Conservation (phyloP, 2,329 filamentous ascomycete genomes). For the Ramularia endophylla region DNA sequence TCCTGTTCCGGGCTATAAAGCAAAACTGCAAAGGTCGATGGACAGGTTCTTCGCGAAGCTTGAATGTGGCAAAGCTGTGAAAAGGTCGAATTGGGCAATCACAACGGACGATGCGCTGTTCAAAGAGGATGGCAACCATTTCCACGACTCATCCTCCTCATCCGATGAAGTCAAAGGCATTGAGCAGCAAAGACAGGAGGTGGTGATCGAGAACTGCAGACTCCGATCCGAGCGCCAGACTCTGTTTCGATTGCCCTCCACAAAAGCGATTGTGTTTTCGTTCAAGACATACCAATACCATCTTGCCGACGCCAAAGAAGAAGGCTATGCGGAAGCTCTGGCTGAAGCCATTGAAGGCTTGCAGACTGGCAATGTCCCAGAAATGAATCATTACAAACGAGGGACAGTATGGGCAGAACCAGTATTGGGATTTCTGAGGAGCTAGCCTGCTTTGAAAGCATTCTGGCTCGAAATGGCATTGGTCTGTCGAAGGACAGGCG, state of each 20-base stretch:
- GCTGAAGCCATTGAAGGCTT: conserved; percentile 56
- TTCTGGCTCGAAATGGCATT: no score
- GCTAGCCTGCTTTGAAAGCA: no score
- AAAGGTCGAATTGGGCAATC: conserved; percentile 51
- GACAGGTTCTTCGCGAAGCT: conserved; percentile 55
- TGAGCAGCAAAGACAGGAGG: conserved; percentile 24
- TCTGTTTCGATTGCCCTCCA: conserved; percentile 52
- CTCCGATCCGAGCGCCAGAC: conserved; percentile 57
- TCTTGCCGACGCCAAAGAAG: conserved; percentile 49
- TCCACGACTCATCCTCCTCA: conserved; percentile 28
- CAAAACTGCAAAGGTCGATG: conserved; percentile 55
- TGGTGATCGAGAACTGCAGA: conserved; percentile 37
- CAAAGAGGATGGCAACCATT: conserved; percentile 37
- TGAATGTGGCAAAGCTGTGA: conserved; percentile 49
- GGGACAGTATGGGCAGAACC: conserved; percentile 52
- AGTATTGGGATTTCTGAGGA: conserved; percentile 45
- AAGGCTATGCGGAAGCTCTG: conserved; percentile 50
- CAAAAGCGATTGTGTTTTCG: conserved; percentile 52
- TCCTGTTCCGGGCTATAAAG: conserved; percentile 53
- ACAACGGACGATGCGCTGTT: conserved; percentile 39
- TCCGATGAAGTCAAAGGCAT: conserved; percentile 10
- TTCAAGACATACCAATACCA: conserved; percentile 60
- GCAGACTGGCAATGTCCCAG: conserved; percentile 50
- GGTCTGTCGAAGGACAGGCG: no score
- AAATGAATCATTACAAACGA: conserved; percentile 55